Evolutionary conservation across 768 basidiomycete species (phyloP), one percentile per base, ranked within the genome.

Genomic region (Phlebiopsis gigantea): DNA sequence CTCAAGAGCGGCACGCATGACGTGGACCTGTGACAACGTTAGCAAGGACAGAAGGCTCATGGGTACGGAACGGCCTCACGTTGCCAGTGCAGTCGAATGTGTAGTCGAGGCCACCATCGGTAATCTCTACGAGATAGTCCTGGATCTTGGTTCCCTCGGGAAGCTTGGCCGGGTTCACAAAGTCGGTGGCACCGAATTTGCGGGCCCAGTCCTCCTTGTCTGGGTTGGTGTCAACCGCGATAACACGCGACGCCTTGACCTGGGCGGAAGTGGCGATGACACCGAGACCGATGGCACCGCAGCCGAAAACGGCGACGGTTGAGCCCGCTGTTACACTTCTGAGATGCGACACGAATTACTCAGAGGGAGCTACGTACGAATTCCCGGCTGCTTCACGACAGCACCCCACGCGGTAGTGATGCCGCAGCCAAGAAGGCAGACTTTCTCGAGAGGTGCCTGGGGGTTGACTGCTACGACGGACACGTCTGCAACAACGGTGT

Each of bases 361-460:
- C 41, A 43, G 48, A 46, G 34, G n/a, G 41, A 39, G 28, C 4
- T 25, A 75, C 85, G 21, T 66, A 89, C 90, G 80, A 71, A 92
- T 83, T 58, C 90, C 93, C 22, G 87, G 82, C 67, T 94, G 92
- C 76, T 98, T 98, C 61, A 82, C 82, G 47, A 96, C 90, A 5
- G 96, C 90, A 54, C 96, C 95, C 91, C 93, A 98, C 17, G 95
- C 95, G n/a, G 95, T 98, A 31, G 95, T 96, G 70, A 98, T 96
- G 62, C 94, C 94, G 60, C 92, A 93, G 5, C 96, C 96, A 14
- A 99, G 84, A 29, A 99, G 79, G 73, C 97, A 98, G n/a, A 95
- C 93, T 67, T 93, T 97, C 26, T 98, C 89, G 14, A 99, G 81
- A 8, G 93, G 93, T 1, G 97, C 97, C 58, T 80, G 75, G 58